Evolutionary conservation across 202 grass and related monocot genomes (phyloP).

Genomic region (Musa balbisiana): DNA sequence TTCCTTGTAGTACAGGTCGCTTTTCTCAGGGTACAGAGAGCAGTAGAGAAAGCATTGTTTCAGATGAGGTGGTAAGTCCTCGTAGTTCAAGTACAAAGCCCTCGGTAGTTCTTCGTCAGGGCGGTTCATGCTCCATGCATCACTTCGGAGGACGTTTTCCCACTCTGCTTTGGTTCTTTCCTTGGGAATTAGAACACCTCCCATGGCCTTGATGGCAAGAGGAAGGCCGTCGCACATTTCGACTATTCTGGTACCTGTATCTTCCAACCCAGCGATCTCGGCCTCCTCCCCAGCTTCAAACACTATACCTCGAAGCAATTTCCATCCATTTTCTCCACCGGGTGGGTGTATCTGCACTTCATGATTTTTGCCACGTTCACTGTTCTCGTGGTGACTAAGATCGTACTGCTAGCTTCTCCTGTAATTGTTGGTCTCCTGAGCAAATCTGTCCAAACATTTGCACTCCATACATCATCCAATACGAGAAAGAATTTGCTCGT

Average conservation of each 20-base stretch:
- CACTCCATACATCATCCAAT: not conserved
- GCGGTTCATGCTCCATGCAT: not conserved
- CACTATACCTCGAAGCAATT: too few relatives aligned
- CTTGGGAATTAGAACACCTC: too few relatives aligned
- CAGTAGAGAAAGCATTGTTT: conserved; percentile 31
- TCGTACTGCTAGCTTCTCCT: too few relatives aligned
- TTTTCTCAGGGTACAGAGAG: conserved; percentile 57
- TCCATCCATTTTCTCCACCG: too few relatives aligned
- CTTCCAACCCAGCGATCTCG: not conserved
- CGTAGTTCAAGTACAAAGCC: conserved; percentile 8
- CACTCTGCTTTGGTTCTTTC: too few relatives aligned
- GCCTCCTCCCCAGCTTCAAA: not conserved
- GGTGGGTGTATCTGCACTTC: too few relatives aligned
- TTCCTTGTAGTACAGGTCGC: conserved; percentile 39
- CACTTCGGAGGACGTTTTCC: too few relatives aligned
- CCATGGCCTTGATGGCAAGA: too few relatives aligned
- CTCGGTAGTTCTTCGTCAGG: not conserved
- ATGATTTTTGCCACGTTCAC: too few relatives aligned
- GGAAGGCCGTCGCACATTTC: not conserved
- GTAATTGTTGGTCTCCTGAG: not conserved
- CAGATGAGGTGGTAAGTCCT: not conserved
- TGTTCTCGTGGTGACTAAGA: too few relatives aligned
- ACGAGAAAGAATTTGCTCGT: not conserved
- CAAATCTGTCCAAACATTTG: not conserved
- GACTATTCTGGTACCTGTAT: not conserved